A percentile compares a stretch with the other conserved stretches of the same genome.
These are phyloP conservation scores for Alternaria viburni DNA, from an alignment of 2,329 filamentous ascomycete genomes.

Conservation along the genomic window DNA sequence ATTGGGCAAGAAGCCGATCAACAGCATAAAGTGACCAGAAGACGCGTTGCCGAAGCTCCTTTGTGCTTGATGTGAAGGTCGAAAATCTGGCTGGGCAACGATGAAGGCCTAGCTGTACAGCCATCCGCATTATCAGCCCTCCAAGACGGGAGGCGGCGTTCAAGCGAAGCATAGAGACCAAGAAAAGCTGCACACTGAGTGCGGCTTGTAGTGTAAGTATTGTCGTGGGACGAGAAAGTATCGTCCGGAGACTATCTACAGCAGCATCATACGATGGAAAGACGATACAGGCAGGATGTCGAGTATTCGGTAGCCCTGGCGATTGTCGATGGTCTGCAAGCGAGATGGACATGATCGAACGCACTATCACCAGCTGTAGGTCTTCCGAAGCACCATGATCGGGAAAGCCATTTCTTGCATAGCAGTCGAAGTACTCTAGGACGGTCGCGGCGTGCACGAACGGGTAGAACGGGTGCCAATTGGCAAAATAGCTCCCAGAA, in stretches of 20 bases:
- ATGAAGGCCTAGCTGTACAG: constrained; percentile 65
- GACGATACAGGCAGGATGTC: constrained; percentile 54
- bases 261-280: constrained; percentile 59
- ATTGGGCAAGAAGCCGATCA: constrained; percentile 63
- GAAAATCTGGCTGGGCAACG: constrained; percentile 61
- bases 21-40: constrained; percentile 65
- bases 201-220: constrained; percentile 56
- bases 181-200: constrained; percentile 61
- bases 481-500: constrained; percentile 62
- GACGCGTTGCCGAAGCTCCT: constrained; percentile 57
- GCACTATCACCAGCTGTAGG: constrained; percentile 54
- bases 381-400: constrained; percentile 28
- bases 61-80: constrained; percentile 57
- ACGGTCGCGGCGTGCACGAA: constrained; percentile 63
- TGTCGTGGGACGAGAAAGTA: constrained; percentile 57
- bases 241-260: constrained; percentile 56
- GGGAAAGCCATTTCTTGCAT: constrained; percentile 44
- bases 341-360: constrained; percentile 61
- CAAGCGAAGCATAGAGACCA: constrained; percentile 62
- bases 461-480: constrained; percentile 64
- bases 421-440: constrained; percentile 55
- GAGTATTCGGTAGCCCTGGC: constrained; percentile 15
- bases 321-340: constrained; percentile 60
- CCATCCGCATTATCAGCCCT: constrained; percentile 61
- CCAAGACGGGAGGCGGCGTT: constrained; percentile 64